These are phyloP conservation scores for Lenzites betulinus DNA, from an alignment of 768 basidiomycete genomes.

Conservation along the genomic window DNA sequence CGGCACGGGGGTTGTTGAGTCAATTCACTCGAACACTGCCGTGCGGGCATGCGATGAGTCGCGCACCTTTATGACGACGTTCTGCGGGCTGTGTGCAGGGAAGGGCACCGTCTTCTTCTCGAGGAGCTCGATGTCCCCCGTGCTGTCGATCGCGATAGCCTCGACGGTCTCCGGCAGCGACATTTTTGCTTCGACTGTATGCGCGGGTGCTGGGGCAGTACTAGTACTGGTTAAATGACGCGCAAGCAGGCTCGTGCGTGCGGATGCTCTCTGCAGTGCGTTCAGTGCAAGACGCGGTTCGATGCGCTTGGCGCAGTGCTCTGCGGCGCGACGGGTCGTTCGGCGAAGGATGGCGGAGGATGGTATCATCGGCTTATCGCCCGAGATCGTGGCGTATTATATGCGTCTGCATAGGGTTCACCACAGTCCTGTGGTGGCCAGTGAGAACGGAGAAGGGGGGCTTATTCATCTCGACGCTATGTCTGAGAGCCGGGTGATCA, in stretches of 20 bases:
- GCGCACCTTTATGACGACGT: constrained; percentile 55
- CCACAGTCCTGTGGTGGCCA: background rate
- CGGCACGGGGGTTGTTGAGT: background rate
- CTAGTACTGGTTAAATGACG: constrained; percentile 33
- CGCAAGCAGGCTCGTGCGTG: constrained; percentile 27
- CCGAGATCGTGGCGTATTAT: constrained; percentile 2
- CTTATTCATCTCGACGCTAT: background rate
- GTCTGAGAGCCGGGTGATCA: background rate
- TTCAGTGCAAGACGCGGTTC: background rate
- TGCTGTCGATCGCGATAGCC: constrained; percentile 71
- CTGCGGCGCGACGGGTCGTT: background rate
- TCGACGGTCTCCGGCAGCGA: constrained; percentile 62
- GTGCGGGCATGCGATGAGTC: no score
- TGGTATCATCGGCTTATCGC: constrained; percentile 24
- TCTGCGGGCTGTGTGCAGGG: constrained; percentile 57
- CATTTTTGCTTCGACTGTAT: constrained; percentile 35
- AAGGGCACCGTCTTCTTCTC: constrained; percentile 69
- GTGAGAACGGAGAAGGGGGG: background rate
- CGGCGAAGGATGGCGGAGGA: constrained; percentile 10
- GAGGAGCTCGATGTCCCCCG: constrained; percentile 77
- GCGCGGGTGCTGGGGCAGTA: no score
- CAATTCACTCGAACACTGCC: background rate
- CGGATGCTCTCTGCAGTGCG: constrained; percentile 9
- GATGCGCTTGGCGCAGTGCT: no score
- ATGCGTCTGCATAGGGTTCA: background rate